A percentile compares a stretch with the other conserved stretches of the same genome.
Evolutionary conservation across 1,284 basidiomycete species (phyloP).

Genomic region (Puccinia horiana): DNA sequence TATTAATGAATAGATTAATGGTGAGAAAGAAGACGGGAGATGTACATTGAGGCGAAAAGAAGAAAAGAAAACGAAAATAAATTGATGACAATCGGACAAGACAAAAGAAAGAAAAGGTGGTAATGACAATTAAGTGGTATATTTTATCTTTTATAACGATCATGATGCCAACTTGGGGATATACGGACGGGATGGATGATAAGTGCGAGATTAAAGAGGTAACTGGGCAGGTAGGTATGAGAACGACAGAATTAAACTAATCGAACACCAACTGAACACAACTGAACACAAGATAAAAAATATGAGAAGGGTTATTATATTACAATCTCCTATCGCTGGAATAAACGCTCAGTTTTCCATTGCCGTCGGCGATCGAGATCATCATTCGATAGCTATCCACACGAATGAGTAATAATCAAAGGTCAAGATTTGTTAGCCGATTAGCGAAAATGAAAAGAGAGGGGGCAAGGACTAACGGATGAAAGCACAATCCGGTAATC

Average conservation of each 20-base stretch:
- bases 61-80: too few species aligned
- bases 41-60: too few species aligned
- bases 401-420: background rate
- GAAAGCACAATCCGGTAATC: slow-evolving; percentile 43
- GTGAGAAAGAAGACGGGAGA: too few species aligned
- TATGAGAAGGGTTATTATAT: background rate
- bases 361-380: slow-evolving; percentile 1
- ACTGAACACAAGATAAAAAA: background rate
- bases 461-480: slow-evolving; percentile 30
- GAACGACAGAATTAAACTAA: background rate
- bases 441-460: background rate
- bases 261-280: background rate
- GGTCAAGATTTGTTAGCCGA: background rate
- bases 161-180: too few species aligned
- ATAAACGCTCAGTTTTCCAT: slow-evolving; percentile 6
- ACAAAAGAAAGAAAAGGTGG: too few species aligned
- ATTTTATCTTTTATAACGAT: too few species aligned
- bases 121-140: too few species aligned
- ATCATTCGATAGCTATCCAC: slow-evolving; percentile 13
- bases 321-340: background rate
- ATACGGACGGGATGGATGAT: background rate
- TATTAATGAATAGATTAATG: too few species aligned
- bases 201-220: background rate
- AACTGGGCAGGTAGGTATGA: background rate
- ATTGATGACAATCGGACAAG: too few species aligned